Base-by-base conservation (phyloP, 192 early-diverging fungal genomes). In the Spinellus fusiger region DNA sequence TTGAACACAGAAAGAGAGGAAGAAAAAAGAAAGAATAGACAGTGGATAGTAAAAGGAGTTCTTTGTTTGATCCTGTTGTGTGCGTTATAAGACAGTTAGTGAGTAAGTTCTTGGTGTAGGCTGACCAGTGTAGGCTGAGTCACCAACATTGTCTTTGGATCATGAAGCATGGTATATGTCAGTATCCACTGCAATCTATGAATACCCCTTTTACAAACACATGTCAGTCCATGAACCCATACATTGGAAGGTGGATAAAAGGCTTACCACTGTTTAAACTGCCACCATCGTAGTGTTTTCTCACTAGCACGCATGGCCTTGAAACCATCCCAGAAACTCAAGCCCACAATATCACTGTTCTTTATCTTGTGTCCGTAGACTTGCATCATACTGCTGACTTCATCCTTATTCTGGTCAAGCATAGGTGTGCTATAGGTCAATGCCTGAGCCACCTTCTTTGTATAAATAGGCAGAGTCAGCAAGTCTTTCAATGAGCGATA, bases 401-500 rank as follows among this genome's bases (percentile, higher is more conserved):
- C 29, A 2, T 52, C 54, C n/a, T 62, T 44, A 9, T 37, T 35
- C 49, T 56, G 58, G 9, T 28, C 40, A 4, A 74, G 26, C 27
- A 74, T 35, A 4, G 67, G 59, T 5, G 59, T 64, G 9, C 56
- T 49, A 12, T 40, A 54, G 6, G 47, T 27, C 29, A 71, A 48
- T 8, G 62, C 49, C 5, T 34, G 5, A 3, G 34, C 49, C 23
- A 74, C 32, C 16, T 23, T 27, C 47, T 59, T 50, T 37, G 72
- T 68, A 26, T 74, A 74, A 23, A 74, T 74, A 4, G 72, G 72
- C 9, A 74, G 49, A 5, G 68, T 52, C 0, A 69, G 32, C 16
- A 74, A n/a, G 44, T 74, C 72, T 22, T 27, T 34, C 1, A 74
- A 35, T 0, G 72, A 64, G 1, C 67, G 72, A 22, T 74, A 74